These are phyloP conservation scores for Solanum lycopersicoides DNA, from an alignment of 257 asterid genomes.

Conservation along the genomic window DNA sequence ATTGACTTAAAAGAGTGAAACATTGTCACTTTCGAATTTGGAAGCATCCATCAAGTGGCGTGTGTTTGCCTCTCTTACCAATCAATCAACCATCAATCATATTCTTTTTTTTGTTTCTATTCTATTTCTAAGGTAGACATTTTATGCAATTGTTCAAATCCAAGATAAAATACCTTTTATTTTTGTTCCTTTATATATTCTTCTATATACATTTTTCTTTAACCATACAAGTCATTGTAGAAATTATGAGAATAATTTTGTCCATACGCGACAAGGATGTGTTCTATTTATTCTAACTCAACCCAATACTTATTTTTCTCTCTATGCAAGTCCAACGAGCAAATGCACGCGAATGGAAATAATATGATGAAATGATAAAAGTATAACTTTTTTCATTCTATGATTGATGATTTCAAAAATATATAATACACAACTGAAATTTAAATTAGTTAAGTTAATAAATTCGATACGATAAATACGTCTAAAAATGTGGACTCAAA, in stretches of 20 bases:
- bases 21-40: not conserved
- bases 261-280: not conserved
- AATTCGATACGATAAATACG: not conserved
- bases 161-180: not conserved
- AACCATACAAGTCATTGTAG: not conserved
- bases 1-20: not conserved
- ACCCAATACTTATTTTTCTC: not conserved
- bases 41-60: conserved; percentile 1
- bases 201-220: not conserved
- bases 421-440: not conserved
- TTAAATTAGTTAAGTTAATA: not conserved
- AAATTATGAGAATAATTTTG: not conserved
- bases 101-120: not conserved
- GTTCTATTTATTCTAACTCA: not conserved
- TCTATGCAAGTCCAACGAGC: not conserved
- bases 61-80: not conserved
- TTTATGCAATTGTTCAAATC: not conserved
- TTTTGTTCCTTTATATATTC: not conserved
- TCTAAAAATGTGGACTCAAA: not conserved
- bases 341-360: not conserved
- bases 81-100: not conserved
- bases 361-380: not conserved
- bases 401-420: not conserved
- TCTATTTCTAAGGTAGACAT: not conserved
- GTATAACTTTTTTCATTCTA: not conserved